Conservation (phyloP, 495 filamentous ascomycete species). For the Neurospora sp. region DNA sequence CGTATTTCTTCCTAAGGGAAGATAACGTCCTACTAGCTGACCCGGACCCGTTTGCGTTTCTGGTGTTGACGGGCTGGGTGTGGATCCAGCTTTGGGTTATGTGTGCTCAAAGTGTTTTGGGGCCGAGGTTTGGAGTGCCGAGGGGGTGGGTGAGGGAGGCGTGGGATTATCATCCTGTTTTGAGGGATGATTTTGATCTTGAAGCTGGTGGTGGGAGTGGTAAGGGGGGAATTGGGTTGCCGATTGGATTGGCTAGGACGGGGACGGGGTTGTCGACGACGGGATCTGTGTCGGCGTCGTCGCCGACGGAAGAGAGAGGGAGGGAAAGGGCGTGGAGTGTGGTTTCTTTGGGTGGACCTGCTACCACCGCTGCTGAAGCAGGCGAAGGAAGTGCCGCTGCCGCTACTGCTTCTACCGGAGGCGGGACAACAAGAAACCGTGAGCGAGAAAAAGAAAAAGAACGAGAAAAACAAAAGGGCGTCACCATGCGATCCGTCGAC, state of each 20-base stretch:
- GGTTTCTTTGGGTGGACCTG: neutral
- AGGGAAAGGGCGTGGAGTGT: constrained; percentile 5
- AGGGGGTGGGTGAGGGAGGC: constrained; percentile 66
- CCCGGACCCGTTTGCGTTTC: constrained; percentile 51
- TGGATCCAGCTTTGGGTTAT: constrained; percentile 82
- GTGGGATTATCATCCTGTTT: constrained; percentile 89
- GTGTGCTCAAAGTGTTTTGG: constrained; percentile 71
- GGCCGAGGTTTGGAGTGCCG: constrained; percentile 58
- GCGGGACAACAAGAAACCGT: constrained; percentile 6
- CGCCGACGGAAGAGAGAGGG: constrained; percentile 19
- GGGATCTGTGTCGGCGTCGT: constrained; percentile 7
- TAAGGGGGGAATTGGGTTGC: constrained; percentile 29
- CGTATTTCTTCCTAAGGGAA: constrained; percentile 65
- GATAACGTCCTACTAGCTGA: constrained; percentile 76
- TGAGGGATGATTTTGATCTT: constrained; percentile 66
- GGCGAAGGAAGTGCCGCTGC: neutral
- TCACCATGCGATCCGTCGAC: constrained; percentile 45
- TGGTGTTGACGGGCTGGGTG: constrained; percentile 65
- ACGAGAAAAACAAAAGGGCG: constrained; percentile 39
- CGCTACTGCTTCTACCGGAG: neutral
- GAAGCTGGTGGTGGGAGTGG: constrained; percentile 49
- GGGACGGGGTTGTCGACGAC: constrained; percentile 17
- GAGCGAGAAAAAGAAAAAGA: constrained; percentile 21
- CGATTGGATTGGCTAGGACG: constrained; percentile 50
- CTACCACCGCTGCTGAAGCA: neutral